Evolutionary conservation across 139 green algal species (phyloP).

Genomic region (Chlamydomonas schloesseri): DNA sequence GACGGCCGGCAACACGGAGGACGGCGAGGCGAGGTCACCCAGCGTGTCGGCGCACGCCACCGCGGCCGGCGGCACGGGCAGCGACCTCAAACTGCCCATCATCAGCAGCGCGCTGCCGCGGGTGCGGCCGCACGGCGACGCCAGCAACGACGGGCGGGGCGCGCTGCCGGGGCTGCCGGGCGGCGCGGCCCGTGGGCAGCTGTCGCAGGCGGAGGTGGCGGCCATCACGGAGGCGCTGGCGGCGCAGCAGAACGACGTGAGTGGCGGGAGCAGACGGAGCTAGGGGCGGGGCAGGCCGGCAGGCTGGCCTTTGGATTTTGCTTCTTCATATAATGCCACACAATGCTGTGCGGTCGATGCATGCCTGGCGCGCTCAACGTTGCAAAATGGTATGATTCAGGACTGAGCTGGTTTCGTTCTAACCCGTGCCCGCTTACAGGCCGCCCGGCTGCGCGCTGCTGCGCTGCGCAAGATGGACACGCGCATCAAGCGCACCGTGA

Average conservation of each 20-base stretch:
- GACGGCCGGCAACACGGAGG: not conserved
- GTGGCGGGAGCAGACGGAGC: not conserved
- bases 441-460: conserved; percentile 6
- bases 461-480: conserved; percentile 31
- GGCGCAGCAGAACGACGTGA: conserved; percentile 6
- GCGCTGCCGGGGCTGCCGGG: not conserved
- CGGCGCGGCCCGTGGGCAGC: not conserved
- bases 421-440: not conserved
- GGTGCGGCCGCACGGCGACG: no score
- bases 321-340: not conserved
- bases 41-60: not conserved
- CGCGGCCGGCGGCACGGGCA: not conserved
- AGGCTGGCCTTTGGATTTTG: not conserved
- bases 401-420: no score
- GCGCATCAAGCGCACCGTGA: conserved; percentile 1
- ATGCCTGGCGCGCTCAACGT: no score
- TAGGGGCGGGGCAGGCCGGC: not conserved
- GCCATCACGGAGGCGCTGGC: conserved; percentile 14
- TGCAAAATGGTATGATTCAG: no score
- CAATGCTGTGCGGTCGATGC: not conserved
- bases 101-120: not conserved
- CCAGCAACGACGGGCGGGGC: no score
- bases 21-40: not conserved
- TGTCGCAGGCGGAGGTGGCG: conserved; percentile 10
- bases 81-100: conserved; percentile 5